These are phyloP conservation scores for Starmerella cellae DNA, from an alignment of 805 yeast genomes.

Conservation along the genomic window DNA sequence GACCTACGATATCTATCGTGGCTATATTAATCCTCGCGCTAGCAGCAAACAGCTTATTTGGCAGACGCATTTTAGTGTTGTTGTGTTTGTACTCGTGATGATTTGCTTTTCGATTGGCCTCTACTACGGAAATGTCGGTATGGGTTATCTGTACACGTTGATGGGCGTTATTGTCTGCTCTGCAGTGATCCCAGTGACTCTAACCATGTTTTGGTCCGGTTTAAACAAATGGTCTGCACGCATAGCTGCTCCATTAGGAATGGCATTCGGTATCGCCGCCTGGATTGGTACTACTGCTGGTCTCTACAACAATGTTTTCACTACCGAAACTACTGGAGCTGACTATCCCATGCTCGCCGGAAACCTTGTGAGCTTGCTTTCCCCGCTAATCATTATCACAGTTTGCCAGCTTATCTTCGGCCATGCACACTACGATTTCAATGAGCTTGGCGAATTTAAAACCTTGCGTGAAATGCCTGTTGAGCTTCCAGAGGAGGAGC, in stretches of 20 bases:
- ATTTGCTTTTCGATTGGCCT: conserved; percentile 75
- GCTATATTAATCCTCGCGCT: conserved; percentile 68
- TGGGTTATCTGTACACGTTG: conserved; percentile 76
- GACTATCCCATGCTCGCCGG: conserved; percentile 87
- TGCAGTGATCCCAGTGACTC: conserved; percentile 66
- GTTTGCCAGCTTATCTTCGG: conserved; percentile 49
- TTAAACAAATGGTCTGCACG: conserved; percentile 61
- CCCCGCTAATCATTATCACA: conserved; percentile 58
- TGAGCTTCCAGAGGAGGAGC: background rate
- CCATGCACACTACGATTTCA: conserved; percentile 43
- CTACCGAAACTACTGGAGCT: conserved; percentile 45
- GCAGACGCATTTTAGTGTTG: conserved; percentile 55
- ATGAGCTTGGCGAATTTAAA: background rate
- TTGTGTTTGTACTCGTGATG: conserved; percentile 50
- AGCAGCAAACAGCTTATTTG: conserved; percentile 56
- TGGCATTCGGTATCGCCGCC: conserved; percentile 56
- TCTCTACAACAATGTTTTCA: conserved; percentile 36
- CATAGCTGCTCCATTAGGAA: conserved; percentile 65
- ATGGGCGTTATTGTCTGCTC: conserved; percentile 85
- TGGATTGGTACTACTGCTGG: conserved; percentile 38
- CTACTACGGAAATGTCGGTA: conserved; percentile 64
- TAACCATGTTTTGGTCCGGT: conserved; percentile 51
- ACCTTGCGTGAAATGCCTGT: conserved; percentile 9
- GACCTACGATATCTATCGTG: conserved; percentile 76
- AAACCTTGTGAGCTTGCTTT: conserved; percentile 65